A percentile compares a stretch with the other conserved stretches of the same genome.
Conservation (phyloP, 2,329 filamentous ascomycete species). For the Cladosporium halotolerans region DNA sequence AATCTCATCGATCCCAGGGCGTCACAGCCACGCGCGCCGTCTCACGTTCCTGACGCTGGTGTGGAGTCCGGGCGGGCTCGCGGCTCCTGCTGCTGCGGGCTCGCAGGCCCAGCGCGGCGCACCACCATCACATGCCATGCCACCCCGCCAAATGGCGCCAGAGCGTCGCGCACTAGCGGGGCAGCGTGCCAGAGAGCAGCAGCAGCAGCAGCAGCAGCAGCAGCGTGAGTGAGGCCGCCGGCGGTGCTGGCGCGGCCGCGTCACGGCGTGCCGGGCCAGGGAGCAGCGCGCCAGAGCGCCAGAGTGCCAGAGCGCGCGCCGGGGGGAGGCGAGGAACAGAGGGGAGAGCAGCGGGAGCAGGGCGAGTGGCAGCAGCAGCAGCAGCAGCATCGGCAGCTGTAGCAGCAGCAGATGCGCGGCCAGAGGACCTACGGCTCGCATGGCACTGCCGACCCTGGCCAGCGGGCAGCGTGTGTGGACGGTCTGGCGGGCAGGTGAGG, state of each 20-base stretch:
- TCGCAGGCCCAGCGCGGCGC: not conserved
- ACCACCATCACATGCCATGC: not conserved
- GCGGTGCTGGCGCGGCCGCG: no score
- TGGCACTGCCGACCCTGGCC: not conserved
- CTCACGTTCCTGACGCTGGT: slow-evolving; percentile 7
- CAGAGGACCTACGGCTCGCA: not conserved
- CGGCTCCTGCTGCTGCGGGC: slow-evolving; percentile 6
- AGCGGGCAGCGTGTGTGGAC: not conserved
- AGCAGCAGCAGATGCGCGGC: not conserved
- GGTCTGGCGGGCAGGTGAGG: not conserved
- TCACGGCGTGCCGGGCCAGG: no score
- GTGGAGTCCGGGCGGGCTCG: slow-evolving; percentile 7
- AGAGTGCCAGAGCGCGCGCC: no score
- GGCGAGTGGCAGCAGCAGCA: not conserved
- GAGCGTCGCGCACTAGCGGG: not conserved
- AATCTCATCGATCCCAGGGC: slow-evolving; percentile 7
- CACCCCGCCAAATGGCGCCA: not conserved
- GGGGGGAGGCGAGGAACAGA: no score
- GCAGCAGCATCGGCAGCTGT: not conserved
- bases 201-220: no score
- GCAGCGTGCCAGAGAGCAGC: not conserved
- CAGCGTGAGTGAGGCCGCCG: no score
- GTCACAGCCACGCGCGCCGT: slow-evolving; percentile 5
- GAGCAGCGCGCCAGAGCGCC: no score
- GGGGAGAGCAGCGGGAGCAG: no score